These are phyloP conservation scores for Trichoderma endophyticum DNA, from an alignment of 2,329 filamentous ascomycete species.

Conservation along the genomic window DNA sequence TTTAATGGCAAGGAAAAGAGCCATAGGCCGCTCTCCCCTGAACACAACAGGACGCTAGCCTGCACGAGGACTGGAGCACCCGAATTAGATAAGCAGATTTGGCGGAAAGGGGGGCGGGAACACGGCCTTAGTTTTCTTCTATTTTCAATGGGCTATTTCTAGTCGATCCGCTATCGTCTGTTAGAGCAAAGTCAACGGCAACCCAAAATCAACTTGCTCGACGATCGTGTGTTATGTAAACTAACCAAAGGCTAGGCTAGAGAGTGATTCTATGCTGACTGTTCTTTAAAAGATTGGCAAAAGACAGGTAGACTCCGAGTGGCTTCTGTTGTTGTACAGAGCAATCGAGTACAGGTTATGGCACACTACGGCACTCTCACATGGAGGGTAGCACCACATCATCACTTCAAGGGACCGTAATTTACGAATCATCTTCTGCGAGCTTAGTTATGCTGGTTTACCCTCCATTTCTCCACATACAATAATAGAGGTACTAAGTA, in stretches of 20 bases:
- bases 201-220: background rate
- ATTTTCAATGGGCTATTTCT: background rate
- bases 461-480: background rate
- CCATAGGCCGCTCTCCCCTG: slow-evolving; percentile 8
- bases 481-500: background rate
- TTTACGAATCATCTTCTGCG: background rate
- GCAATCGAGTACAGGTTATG: background rate
- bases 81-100: background rate
- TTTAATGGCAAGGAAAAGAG: slow-evolving; percentile 7
- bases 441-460: background rate
- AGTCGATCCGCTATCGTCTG: background rate
- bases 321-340: background rate
- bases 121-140: background rate
- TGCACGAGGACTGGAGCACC: background rate
- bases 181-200: background rate
- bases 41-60: background rate
- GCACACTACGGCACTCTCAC: background rate
- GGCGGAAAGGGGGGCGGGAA: background rate
- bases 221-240: background rate
- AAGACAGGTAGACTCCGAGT: background rate
- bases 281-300: background rate
- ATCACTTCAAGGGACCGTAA: background rate
- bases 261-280: background rate
- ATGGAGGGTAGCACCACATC: background rate
- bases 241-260: background rate